Evolutionary conservation across 768 basidiomycete species (phyloP).

Genomic region (Macrolepiota albuminosa): DNA sequence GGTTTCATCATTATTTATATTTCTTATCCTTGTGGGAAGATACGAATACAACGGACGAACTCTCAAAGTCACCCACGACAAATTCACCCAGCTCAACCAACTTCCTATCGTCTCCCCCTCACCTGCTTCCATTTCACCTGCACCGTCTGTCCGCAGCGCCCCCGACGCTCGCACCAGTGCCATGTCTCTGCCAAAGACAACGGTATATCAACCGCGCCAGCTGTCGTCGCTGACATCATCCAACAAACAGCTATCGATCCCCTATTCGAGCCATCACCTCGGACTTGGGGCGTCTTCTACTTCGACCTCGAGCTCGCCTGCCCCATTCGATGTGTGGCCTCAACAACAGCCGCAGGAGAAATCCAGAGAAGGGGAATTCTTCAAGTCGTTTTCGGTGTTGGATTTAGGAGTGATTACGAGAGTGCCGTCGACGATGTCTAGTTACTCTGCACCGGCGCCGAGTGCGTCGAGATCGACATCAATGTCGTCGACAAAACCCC

Average conservation of each 20-base stretch:
- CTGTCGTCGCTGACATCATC: not conserved
- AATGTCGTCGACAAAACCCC: constrained; percentile 12
- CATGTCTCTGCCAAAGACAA: not conserved
- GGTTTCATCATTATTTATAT: no score
- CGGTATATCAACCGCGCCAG: not conserved
- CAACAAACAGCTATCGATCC: not conserved
- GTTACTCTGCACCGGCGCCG: not conserved
- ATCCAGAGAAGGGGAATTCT: not conserved
- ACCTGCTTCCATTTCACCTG: not conserved
- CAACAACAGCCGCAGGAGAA: not conserved
- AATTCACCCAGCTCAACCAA: constrained; percentile 44
- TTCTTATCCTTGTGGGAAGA: constrained; percentile 30
- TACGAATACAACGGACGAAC: constrained; percentile 85
- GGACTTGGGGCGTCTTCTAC: not conserved
- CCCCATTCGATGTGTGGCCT: not conserved
- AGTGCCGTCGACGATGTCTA: not conserved
- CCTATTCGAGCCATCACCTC: not conserved
- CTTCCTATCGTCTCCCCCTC: not conserved
- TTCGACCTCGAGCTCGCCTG: not conserved
- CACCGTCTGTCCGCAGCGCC: not conserved
- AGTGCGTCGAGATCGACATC: constrained; percentile 13
- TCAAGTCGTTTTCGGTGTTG: not conserved
- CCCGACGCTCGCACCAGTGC: not conserved
- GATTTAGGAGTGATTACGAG: not conserved
- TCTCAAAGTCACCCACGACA: constrained; percentile 91